phyloP scores from a whole-genome alignment of 257 asterid species.

The Fraxinus pennsylvanica region DNA sequence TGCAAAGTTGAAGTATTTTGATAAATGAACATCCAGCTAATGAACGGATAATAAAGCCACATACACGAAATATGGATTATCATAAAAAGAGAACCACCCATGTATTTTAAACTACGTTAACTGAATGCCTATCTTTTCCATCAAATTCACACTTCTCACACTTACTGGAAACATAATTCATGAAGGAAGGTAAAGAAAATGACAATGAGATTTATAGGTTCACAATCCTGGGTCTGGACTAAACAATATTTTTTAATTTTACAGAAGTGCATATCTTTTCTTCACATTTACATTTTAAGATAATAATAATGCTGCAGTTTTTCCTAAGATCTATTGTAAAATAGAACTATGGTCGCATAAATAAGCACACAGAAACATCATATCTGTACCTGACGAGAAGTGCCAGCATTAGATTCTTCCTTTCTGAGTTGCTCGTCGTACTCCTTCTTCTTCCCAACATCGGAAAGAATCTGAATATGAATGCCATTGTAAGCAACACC shows the following conservation, averaged over 20 bases:
- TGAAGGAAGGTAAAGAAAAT: too few species aligned
- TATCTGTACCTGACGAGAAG: constrained; percentile 68
- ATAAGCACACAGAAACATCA: neutral
- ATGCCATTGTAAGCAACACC: constrained; percentile 31
- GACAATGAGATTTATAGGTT: too few species aligned
- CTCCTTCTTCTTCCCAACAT: constrained; percentile 86
- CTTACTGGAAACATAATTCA: too few species aligned
- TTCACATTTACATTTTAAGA: neutral
- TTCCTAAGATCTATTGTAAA: neutral
- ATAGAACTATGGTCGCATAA: neutral
- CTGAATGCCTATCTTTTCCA: too few species aligned
- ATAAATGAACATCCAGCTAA: neutral
- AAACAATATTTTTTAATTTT: neutral
- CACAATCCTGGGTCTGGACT: neutral
- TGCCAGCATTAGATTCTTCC: constrained; percentile 78
- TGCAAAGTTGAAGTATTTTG: neutral
- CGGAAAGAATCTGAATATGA: constrained; percentile 76
- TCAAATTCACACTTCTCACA: too few species aligned
- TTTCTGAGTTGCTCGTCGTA: constrained; percentile 89
- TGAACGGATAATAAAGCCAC: constrained; percentile 2
- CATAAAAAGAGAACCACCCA: neutral
- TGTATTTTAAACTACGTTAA: too few species aligned
- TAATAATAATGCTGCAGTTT: neutral
- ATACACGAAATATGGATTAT: neutral
- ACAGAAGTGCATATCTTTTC: constrained; percentile 9